phyloP scores from a whole-genome alignment of 1,284 basidiomycete species.

The Ustanciosporium gigantosporum region DNA sequence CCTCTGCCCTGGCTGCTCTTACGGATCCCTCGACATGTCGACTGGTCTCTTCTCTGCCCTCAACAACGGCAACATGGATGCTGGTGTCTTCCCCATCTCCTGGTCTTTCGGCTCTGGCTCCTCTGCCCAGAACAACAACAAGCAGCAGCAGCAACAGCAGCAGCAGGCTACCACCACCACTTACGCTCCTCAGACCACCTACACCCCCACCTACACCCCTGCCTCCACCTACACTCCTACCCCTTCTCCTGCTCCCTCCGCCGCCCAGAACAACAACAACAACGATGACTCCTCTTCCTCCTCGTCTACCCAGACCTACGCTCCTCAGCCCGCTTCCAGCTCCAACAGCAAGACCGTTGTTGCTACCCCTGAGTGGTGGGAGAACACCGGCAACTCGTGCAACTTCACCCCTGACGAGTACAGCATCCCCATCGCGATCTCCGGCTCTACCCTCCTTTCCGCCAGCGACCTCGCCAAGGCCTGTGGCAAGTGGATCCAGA shows the following conservation, averaged over 20 bases:
- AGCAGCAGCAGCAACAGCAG: conserved; percentile 25
- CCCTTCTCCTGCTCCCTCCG: conserved; percentile 9
- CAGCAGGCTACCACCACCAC: conserved; percentile 22
- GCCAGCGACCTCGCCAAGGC: conserved; percentile 29
- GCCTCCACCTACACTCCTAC: conserved; percentile 3
- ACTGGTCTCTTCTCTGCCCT: conserved; percentile 69
- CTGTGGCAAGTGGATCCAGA: conserved; percentile 49
- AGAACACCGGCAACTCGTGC: conserved; percentile 25
- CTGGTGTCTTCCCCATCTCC: conserved; percentile 53
- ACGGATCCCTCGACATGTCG: conserved; percentile 77
- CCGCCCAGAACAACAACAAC: conserved; percentile 2
- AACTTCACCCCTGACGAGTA: conserved; percentile 16
- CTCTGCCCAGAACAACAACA: conserved; percentile 26
- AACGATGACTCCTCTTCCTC: no score
- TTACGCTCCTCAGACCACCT: conserved; percentile 12
- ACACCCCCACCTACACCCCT: conserved; percentile 5
- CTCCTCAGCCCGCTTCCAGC: conserved; percentile 29
- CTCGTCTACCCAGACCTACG: conserved; percentile 9
- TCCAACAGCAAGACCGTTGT: conserved; percentile 32
- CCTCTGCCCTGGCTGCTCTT: conserved; percentile 73
- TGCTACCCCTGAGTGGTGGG: conserved; percentile 41
- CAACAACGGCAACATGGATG: conserved; percentile 51
- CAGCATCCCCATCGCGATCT: conserved; percentile 42
- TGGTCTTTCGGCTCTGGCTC: conserved; percentile 43
- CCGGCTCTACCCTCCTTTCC: conserved; percentile 22